Evolutionary conservation across 352 stramenopile species (phyloP).

Genomic region (Pythium sukuiense): DNA sequence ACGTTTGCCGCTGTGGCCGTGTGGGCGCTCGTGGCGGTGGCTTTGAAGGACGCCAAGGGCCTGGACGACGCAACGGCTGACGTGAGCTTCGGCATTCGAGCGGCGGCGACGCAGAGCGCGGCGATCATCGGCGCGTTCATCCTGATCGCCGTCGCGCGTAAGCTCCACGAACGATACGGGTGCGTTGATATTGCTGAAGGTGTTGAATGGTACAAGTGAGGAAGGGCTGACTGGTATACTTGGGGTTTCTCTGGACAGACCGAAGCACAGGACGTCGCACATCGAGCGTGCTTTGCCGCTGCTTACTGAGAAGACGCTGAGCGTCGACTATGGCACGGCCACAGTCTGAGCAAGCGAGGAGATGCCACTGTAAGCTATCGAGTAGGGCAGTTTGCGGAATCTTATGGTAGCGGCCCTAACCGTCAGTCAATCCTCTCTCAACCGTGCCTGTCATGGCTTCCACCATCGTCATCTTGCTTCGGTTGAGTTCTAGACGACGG

Average conservation of each 20-base stretch:
- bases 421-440: too few species aligned
- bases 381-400: too few species aligned
- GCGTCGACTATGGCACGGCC: slow-evolving; percentile 8
- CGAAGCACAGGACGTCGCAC: neutral
- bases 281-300: slow-evolving; percentile 9
- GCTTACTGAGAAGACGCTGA: slow-evolving; percentile 17
- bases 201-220: neutral
- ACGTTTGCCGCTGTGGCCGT: slow-evolving; percentile 63
- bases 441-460: too few species aligned
- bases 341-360: slow-evolving; percentile 1
- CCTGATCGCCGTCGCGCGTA: slow-evolving; percentile 39
- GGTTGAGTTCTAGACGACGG: too few species aligned
- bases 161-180: slow-evolving; percentile 19
- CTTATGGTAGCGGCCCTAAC: too few species aligned
- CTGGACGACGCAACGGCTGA: slow-evolving; percentile 42
- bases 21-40: slow-evolving; percentile 62
- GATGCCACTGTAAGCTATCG: neutral
- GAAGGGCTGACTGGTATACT: neutral
- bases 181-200: slow-evolving; percentile 6
- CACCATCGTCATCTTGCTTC: too few species aligned
- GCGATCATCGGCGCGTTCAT: slow-evolving; percentile 63
- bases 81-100: slow-evolving; percentile 63
- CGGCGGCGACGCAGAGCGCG: slow-evolving; percentile 55
- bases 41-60: slow-evolving; percentile 44
- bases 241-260: neutral